Evolutionary conservation across 2,329 filamentous ascomycete genomes (phyloP).

Genomic region (Geosmithia flava): DNA sequence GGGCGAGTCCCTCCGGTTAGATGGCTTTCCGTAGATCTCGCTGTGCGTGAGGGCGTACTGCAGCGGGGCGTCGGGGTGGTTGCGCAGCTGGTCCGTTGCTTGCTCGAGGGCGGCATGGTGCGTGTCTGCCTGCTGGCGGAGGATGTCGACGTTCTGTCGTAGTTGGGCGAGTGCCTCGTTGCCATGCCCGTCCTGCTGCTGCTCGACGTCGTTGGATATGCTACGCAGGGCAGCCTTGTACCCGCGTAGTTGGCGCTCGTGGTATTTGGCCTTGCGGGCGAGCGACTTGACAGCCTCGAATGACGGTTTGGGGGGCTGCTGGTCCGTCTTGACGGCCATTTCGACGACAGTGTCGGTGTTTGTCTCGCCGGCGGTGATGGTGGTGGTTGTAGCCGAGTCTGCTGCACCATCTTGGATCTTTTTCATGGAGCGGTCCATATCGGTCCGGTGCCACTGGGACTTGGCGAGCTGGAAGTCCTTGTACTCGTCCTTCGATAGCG

Average conservation of each 20-base stretch:
- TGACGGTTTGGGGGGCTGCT: background rate
- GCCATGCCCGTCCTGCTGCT: background rate
- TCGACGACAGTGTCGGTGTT: background rate
- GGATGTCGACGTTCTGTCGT: background rate
- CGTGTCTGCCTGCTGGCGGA: constrained; percentile 1
- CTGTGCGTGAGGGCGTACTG: background rate
- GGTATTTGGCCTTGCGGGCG: background rate
- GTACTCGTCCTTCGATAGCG: constrained; percentile 1
- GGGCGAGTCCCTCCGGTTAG: background rate
- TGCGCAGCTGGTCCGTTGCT: background rate
- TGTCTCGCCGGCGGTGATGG: background rate
- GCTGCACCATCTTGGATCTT: constrained; percentile 1
- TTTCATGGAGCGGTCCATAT: constrained; percentile 5
- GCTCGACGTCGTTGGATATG: constrained; percentile 1
- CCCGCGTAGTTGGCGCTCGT: background rate
- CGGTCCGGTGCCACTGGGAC: background rate
- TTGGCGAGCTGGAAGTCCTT: constrained; percentile 1
- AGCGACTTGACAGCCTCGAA: background rate
- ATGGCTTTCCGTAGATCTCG: constrained; percentile 1
- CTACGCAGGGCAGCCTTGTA: constrained; percentile 1
- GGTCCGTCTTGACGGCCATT: background rate
- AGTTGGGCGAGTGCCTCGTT: background rate
- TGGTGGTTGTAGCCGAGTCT: background rate
- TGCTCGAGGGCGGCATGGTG: background rate
- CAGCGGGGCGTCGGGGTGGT: constrained; percentile 1